Base-by-base conservation (phyloP, 176 grass and related monocot species). In the Alloteropsis semialata region DNA sequence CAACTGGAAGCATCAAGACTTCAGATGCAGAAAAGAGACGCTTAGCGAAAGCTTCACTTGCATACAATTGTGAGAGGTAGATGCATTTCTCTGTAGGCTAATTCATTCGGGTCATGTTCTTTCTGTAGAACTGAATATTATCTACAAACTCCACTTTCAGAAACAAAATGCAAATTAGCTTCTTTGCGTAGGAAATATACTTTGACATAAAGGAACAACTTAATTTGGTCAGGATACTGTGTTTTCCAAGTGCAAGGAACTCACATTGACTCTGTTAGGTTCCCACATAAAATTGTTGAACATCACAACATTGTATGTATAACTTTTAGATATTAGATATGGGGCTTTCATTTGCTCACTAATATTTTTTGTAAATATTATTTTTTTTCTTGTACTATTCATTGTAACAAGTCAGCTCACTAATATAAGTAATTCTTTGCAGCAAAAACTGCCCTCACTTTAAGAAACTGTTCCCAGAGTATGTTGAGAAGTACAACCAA, bases 31-130 rank as follows among this genome's bases (percentile, higher is more conserved):
- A 99, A 69, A 99, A 99, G 82, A 86, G 84, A 60, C 89, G 75
- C 53, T 76, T 99, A 88, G 97, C 97, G n/a, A 94, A 94, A 83
- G 91, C 89, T 89, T 99, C 97, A 32, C 97, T 99, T 85, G 93
- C 93, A 36, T 99, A 99, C 72, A 99, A 99, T 49, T 99, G 97
- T 84, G 93, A 94, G 83, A 99, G 93, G 97, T 99, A 92, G 84
- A 84, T 85, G 10, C 33, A 76, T 87, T 87, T 88, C 15, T 67
- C 22, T 55, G 22, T n/a, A 67, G 45, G 36, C 28, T 65, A 45
- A 42, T 39, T 73, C 29, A 64, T 25, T 75, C 2, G 45, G 55
- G 51, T 17, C 22, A 8, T 46, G 6, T 57, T 45, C 12, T 29
- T 68, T n/a, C 21, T 17, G 1, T 60, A 51, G 16, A 44, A 58